Evolutionary conservation across 306 rosid species (phyloP).

Genomic region (Hippophae rhamnoides): DNA sequence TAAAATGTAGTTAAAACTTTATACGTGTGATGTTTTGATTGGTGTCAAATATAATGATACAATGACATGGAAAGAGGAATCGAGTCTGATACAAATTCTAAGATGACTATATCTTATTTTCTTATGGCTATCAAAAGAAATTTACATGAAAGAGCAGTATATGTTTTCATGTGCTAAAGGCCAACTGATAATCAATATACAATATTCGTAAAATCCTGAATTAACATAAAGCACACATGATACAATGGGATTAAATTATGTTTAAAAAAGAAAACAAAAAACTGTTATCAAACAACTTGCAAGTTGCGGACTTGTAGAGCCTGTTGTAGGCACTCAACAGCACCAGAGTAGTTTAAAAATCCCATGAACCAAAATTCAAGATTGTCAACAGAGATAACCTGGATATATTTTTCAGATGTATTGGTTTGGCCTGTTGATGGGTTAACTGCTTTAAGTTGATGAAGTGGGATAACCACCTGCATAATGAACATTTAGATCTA

Average conservation of each 20-base stretch:
- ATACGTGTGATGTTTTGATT: too few relatives aligned
- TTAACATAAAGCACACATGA: too few relatives aligned
- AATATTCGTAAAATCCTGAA: too few relatives aligned
- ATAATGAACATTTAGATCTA: background rate
- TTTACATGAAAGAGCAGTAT: too few relatives aligned
- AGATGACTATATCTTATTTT: too few relatives aligned
- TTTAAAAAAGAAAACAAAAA: slow-evolving; percentile 5
- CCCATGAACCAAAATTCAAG: slow-evolving; percentile 99
- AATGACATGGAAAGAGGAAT: too few relatives aligned
- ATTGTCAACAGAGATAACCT: slow-evolving; percentile 65
- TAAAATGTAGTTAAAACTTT: too few relatives aligned
- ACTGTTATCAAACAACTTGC: slow-evolving; percentile 26
- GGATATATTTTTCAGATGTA: slow-evolving; percentile 66
- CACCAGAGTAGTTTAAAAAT: slow-evolving; percentile 62
- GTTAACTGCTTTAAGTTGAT: slow-evolving; percentile 69
- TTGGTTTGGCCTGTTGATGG: slow-evolving; percentile 66
- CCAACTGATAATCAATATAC: too few relatives aligned
- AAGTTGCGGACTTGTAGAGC: slow-evolving; percentile 36
- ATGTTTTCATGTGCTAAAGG: too few relatives aligned
- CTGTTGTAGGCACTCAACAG: slow-evolving; percentile 45
- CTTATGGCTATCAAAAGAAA: too few relatives aligned
- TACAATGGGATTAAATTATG: slow-evolving; percentile 7
- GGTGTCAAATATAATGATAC: too few relatives aligned
- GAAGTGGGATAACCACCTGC: slow-evolving; percentile 74
- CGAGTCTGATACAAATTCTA: too few relatives aligned